Evolutionary conservation across 805 yeast species (phyloP), one percentile per base, ranked within the genome.

Genomic region (Pichia pseudocactophila): DNA sequence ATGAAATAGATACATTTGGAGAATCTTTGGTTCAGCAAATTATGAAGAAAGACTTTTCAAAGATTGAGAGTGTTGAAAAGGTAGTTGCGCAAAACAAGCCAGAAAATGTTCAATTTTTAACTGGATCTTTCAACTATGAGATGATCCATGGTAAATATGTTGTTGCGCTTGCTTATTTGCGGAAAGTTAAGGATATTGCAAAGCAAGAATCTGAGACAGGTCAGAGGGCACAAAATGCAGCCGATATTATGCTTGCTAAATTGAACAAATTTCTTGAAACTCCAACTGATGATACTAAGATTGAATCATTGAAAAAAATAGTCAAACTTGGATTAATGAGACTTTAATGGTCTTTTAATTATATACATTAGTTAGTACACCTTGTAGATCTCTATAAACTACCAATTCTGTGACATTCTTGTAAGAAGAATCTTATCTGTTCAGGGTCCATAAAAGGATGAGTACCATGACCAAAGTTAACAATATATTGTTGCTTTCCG

Each of bases 391-490:
- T 20, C 30, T 42, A 47, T 13, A 40, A 36, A 32, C 48, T 44
- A 10, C 51, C 51, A 36, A 45, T 22, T 39, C 51, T 40, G 30
- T 48, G 51, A 19, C 51, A 49, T 62, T 87, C 96, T 62, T 86
- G 68, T 57, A 92, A 69, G 66, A 92, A 92, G 64, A 78, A 85
- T 46, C 76, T 79, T 48, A 92, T 76, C 61, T 82, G 82, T 50
- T 84, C 95, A 10, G 97, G 96, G 50, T 86, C 82, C 95, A 92
- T 88, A 65, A 85, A 87, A 18, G 98, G 98, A 61, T 88, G 97
- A 18, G 98, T 92, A 15, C 98, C 98, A 55, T 92, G 98, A 37
- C 98, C 98, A 57, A 92, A 84, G 68, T 92, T 92, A 53, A 90
- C 81, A 51, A 92, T 90, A 66, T 92, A 92, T 56, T 82, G 74